Percentiles rank a stretch among this genome's conserved stretches.
These are phyloP conservation scores for Paecilomyces dactylethromorphus DNA, from an alignment of 2,329 filamentous ascomycete species.

Conservation along the genomic window DNA sequence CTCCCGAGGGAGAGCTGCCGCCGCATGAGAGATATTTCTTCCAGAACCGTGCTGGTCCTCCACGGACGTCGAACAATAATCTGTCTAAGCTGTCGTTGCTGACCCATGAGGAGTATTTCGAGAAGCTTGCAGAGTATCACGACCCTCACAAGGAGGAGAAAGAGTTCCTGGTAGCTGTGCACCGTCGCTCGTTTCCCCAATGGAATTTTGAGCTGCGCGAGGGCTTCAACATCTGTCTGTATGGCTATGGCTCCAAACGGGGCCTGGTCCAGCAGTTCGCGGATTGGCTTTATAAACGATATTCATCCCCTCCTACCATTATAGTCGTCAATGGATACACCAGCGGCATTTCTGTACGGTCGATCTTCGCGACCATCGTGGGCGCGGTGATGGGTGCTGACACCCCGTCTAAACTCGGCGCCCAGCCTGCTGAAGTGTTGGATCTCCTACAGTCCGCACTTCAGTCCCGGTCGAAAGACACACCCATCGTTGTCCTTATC, in stretches of 20 bases:
- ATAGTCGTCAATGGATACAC: conserved; percentile 82
- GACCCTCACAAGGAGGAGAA: conserved; percentile 68
- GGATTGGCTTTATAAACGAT: conserved; percentile 54
- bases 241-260: conserved; percentile 88
- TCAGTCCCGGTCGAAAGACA: conserved; percentile 35
- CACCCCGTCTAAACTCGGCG: conserved; percentile 46
- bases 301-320: conserved; percentile 45
- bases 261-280: conserved; percentile 69
- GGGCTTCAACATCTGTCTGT: conserved; percentile 82
- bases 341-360: conserved; percentile 38
- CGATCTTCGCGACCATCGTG: conserved; percentile 54
- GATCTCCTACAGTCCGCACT: conserved; percentile 60
- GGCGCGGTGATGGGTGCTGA: conserved; percentile 48
- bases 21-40: conserved; percentile 90
- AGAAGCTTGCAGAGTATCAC: conserved; percentile 54
- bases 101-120: conserved; percentile 88
- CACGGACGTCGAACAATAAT: conserved; percentile 82
- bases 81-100: conserved; percentile 68
- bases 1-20: conserved; percentile 73
- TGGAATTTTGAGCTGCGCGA: conserved; percentile 88
- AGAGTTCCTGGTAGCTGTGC: conserved; percentile 64
- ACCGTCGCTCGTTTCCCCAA: conserved; percentile 76
- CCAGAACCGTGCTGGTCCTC: conserved; percentile 74
- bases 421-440: conserved; percentile 63
- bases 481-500: conserved; percentile 61